These are phyloP conservation scores for Skeletonema tropicum DNA, from an alignment of 108 stramenopile species.

Conservation along the genomic window DNA sequence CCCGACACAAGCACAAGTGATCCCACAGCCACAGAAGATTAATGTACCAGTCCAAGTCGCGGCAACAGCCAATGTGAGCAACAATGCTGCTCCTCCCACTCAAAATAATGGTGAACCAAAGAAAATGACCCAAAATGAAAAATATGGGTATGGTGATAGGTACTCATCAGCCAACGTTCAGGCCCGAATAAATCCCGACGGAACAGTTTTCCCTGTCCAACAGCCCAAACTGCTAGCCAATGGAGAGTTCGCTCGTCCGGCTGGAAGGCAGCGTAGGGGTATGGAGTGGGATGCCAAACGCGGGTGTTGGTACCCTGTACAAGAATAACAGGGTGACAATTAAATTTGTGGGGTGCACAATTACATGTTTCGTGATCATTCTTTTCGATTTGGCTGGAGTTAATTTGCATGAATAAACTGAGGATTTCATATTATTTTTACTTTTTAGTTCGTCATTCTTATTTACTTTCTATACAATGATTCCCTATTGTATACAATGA, in stretches of 20 bases:
- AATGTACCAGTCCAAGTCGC: neutral
- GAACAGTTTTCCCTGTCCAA: conserved; percentile 70
- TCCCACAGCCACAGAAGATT: neutral
- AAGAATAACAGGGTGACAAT: neutral
- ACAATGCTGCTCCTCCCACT: neutral
- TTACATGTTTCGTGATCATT: neutral
- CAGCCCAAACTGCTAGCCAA: conserved; percentile 69
- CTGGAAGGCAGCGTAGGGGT: conserved; percentile 76
- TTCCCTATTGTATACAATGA: neutral
- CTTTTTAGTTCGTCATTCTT: neutral
- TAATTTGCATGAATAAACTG: conserved; percentile 1
- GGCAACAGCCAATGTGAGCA: neutral
- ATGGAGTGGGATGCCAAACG: conserved; percentile 85
- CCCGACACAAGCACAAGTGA: neutral
- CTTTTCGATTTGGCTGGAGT: neutral
- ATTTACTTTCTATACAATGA: neutral
- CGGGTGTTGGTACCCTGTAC: conserved; percentile 72
- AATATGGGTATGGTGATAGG: conserved; percentile 49
- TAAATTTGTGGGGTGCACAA: neutral
- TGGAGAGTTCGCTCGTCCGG: conserved; percentile 69
- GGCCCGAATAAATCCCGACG: conserved; percentile 67
- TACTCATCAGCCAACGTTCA: conserved; percentile 68
- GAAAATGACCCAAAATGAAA: conserved; percentile 24
- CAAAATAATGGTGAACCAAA: conserved; percentile 7
- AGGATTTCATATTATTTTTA: conserved; percentile 6